Percentiles rank a stretch among this genome's conserved stretches.
phyloP scores from a whole-genome alignment of 179 eudicot species.

The Carnegiea gigantea region DNA sequence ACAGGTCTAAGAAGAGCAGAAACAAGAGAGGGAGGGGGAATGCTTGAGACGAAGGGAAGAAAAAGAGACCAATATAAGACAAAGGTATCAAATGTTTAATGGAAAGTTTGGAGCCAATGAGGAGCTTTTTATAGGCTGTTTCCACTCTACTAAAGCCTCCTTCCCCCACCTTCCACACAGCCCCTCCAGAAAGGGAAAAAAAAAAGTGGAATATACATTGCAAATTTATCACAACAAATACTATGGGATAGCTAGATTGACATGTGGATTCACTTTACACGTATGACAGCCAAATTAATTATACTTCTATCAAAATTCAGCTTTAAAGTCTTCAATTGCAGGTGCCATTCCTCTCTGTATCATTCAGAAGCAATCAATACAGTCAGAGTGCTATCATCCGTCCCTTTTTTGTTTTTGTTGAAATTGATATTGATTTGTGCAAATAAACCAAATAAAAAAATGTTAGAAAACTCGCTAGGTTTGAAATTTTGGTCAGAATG shows the following conservation, averaged over 20 bases:
- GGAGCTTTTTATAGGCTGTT: conserved; percentile 39
- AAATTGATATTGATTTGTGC: not conserved
- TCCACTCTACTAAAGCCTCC: conserved; percentile 13
- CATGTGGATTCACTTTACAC: conserved; percentile 33
- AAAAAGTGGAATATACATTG: too few relatives aligned
- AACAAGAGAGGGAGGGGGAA: conserved; percentile 1
- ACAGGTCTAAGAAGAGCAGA: conserved; percentile 25
- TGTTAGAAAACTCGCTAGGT: conserved; percentile 11
- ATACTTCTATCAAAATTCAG: conserved; percentile 22
- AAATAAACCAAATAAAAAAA: conserved; percentile 5
- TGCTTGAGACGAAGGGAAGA: conserved; percentile 5
- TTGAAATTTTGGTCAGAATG: conserved; percentile 12
- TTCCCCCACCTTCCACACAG: not conserved
- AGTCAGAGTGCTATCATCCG: conserved; percentile 1
- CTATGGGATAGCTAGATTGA: conserved; percentile 24
- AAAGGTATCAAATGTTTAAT: conserved; percentile 29
- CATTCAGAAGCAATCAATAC: conserved; percentile 33
- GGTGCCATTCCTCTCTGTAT: conserved; percentile 37
- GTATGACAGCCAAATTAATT: conserved; percentile 40
- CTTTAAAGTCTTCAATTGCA: conserved; percentile 27
- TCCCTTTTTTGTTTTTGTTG: not conserved
- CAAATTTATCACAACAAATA: not conserved
- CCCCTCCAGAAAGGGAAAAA: not conserved
- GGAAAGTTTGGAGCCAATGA: conserved; percentile 31
- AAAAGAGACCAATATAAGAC: conserved; percentile 25